phyloP scores from a whole-genome alignment of 176 grass and related monocot species.

The Metroxylon sagu region DNA sequence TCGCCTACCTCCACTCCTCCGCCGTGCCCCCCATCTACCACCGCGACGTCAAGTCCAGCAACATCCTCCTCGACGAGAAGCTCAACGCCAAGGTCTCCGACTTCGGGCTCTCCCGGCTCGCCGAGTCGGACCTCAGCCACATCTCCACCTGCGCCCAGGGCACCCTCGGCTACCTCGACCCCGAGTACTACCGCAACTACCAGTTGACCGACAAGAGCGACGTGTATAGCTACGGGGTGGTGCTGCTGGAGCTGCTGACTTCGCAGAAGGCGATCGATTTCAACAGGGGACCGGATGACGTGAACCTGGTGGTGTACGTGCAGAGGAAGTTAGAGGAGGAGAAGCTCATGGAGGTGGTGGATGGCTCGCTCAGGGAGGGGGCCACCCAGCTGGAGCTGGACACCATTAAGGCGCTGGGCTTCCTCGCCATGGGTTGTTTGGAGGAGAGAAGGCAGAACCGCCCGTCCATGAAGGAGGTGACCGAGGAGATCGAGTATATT shows the following conservation, averaged over 20 bases:
- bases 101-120: conserved; percentile 64
- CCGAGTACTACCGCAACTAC: conserved; percentile 82
- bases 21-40: conserved; percentile 74
- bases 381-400: conserved; percentile 54
- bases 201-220: conserved; percentile 85
- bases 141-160: conserved; percentile 80
- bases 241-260: conserved; percentile 82
- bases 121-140: conserved; percentile 62
- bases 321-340: conserved; percentile 39
- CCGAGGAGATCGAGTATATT: conserved; percentile 70
- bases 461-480: conserved; percentile 72
- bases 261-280: conserved; percentile 75
- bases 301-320: conserved; percentile 58
- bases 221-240: conserved; percentile 84
- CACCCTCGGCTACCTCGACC: conserved; percentile 68
- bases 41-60: conserved; percentile 78
- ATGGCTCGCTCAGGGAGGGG: conserved; percentile 26
- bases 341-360: conserved; percentile 43
- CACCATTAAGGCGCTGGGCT: conserved; percentile 60
- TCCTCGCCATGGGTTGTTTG: conserved; percentile 53
- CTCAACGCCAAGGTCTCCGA: conserved; percentile 65
- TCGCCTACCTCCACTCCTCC: conserved; percentile 69
- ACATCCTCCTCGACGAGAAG: conserved; percentile 64
- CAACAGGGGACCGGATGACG: conserved; percentile 40
- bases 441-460: conserved; percentile 65